Percentiles rank a stretch among this genome's conserved stretches.
These are phyloP conservation scores for Neurospora intermedia DNA, from an alignment of 495 filamentous ascomycete genomes.

Conservation along the genomic window DNA sequence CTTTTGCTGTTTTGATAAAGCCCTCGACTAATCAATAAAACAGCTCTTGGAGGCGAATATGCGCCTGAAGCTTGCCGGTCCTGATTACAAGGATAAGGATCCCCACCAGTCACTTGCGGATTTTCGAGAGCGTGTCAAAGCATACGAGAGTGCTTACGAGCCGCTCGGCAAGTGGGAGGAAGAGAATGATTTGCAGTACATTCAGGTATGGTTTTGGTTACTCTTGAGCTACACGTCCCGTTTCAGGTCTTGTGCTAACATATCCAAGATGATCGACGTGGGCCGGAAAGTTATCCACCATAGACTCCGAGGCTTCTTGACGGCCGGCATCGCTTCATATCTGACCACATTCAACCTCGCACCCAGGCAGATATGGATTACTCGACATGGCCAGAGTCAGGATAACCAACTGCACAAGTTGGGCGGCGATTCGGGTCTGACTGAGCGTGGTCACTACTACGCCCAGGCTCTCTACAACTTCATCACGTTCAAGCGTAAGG, in stretches of 20 bases:
- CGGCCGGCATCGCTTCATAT: constrained; percentile 83
- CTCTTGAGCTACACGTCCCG: neutral
- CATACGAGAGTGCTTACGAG: constrained; percentile 88
- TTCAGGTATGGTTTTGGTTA: constrained; percentile 43
- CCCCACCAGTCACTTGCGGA: constrained; percentile 71
- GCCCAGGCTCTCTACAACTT: constrained; percentile 64
- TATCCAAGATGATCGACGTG: constrained; percentile 81
- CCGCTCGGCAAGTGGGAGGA: constrained; percentile 90
- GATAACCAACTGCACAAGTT: constrained; percentile 75
- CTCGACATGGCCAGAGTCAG: constrained; percentile 74
- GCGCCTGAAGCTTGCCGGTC: constrained; percentile 92
- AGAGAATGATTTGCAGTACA: constrained; percentile 75
- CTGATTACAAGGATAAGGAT: constrained; percentile 91
- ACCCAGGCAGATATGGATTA: constrained; percentile 95
- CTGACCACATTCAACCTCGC: constrained; percentile 93
- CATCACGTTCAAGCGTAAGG: constrained; percentile 58
- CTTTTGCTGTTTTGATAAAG: neutral
- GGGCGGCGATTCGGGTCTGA: constrained; percentile 76
- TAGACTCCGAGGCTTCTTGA: constrained; percentile 83
- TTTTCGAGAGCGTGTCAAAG: constrained; percentile 86
- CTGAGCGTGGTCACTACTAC: constrained; percentile 61
- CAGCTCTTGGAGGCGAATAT: constrained; percentile 87
- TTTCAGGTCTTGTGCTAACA: neutral
- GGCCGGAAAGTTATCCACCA: constrained; percentile 87
- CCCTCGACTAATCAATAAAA: neutral